Evolutionary conservation across 768 basidiomycete species (phyloP), one percentile per base, ranked within the genome.

Genomic region (Kwoniella mangroviensis): DNA sequence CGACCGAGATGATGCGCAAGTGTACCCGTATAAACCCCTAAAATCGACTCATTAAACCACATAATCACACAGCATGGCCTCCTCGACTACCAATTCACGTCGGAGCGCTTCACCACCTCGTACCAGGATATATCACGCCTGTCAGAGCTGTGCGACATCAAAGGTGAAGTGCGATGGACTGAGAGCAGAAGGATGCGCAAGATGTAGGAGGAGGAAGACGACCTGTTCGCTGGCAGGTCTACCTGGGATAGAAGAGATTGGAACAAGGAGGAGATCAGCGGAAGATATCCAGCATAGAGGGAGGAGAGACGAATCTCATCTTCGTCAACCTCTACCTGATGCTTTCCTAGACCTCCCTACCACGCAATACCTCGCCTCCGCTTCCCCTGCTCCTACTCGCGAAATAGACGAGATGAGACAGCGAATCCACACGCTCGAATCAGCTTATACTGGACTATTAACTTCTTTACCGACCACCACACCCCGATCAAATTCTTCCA

Each of bases 191-290:
- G 65, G 65, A 49, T 67, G 65, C 26, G 52, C 28, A 49, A 53
- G 65, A 40, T 67, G 65, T 40, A 45, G 65, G n/a, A 58, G 56
- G 41, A 57, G 58, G 24, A 49, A 60, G 12, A 67, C 28, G 34
- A 17, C 24, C 13, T 67, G 65, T 59, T 57, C 65, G 5, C 22
- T 67, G 26, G 58, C 65, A 5, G 56, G 56, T 12, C 26, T 58
- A n/a, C 41, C 51, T 22, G 57, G 56, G 21, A 34, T 43, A 34
- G 58, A 67, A 13, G 65, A 26, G 12, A 28, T 13, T n/a, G 26
- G 19, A 26, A 2, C 43, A 49, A 62, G 61, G 12, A 49, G 42
- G 24, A 62, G 21, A 34, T 59, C 34, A 34, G 34, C 58, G n/a
- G 24, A 43, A 43, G 58, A 43, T 34, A 19, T 15, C 13, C 63